These are phyloP conservation scores for Aaosphaeria pasadenensis DNA, from an alignment of 2,329 filamentous ascomycete species.

Conservation along the genomic window DNA sequence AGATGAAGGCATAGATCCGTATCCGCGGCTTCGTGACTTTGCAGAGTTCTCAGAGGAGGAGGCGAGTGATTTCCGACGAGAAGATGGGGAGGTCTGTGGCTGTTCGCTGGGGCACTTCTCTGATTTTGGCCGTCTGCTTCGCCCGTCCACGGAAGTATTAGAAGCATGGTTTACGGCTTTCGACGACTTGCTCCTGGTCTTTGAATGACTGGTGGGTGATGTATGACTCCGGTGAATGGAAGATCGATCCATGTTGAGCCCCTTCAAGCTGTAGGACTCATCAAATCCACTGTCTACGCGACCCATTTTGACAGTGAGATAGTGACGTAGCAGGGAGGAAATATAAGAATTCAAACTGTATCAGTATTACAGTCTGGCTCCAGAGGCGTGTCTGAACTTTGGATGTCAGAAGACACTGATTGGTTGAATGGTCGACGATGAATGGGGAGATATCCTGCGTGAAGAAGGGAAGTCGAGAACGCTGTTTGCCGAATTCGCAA, in stretches of 20 bases:
- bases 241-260: neutral
- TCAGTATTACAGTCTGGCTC: too few species aligned
- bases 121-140: constrained; percentile 18
- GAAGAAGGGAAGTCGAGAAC: too few species aligned
- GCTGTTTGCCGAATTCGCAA: too few species aligned
- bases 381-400: too few species aligned
- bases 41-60: constrained; percentile 29
- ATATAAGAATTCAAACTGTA: too few species aligned
- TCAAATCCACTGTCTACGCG: constrained; percentile 33
- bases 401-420: too few species aligned
- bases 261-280: constrained; percentile 17
- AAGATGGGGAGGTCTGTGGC: constrained; percentile 7
- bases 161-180: constrained; percentile 4
- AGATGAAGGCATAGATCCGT: constrained; percentile 33
- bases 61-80: constrained; percentile 20
- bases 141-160: constrained; percentile 4
- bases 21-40: constrained; percentile 19
- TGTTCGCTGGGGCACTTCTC: constrained; percentile 14
- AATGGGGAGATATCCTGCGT: too few species aligned
- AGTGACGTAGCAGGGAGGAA: too few species aligned
- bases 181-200: constrained; percentile 9
- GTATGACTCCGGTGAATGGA: constrained; percentile 23
- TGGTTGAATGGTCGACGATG: too few species aligned
- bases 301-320: constrained; percentile 16
- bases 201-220: constrained; percentile 16